Conservation (phyloP, 129 eudicot genomes). For the Deinandra increscens region DNA sequence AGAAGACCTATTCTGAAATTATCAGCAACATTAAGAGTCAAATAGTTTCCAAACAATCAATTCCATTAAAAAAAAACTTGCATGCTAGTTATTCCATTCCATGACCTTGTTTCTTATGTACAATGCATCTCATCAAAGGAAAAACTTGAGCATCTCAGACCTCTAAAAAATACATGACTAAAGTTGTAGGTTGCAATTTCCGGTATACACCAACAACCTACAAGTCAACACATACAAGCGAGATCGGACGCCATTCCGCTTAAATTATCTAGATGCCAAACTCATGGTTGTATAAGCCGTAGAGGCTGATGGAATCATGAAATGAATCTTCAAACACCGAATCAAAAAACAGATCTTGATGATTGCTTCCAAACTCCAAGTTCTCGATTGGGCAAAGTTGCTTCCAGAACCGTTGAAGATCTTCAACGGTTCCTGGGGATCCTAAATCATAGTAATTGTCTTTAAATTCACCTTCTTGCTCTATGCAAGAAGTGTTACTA, state of each 20-base stretch:
- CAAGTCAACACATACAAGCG: background rate
- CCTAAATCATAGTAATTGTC: constrained; percentile 2
- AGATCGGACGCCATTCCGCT: constrained; percentile 7
- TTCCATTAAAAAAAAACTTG: too few species aligned
- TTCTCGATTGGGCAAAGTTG: constrained; percentile 28
- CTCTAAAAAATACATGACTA: background rate
- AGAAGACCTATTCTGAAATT: too few species aligned
- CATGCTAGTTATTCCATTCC: too few species aligned
- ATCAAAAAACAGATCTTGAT: background rate
- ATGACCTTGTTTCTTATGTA: background rate
- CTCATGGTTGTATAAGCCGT: constrained; percentile 1
- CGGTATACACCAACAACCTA: background rate
- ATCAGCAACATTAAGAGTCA: too few species aligned
- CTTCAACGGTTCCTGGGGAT: constrained; percentile 18
- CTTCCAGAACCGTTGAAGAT: constrained; percentile 29
- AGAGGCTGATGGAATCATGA: constrained; percentile 9
- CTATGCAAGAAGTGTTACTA: background rate
- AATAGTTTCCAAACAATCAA: too few species aligned
- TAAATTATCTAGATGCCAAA: constrained; percentile 14
- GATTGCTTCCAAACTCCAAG: constrained; percentile 7
- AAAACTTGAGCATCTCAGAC: constrained; percentile 8
- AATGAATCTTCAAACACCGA: constrained; percentile 19
- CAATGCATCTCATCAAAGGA: background rate
- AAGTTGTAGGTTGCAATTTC: background rate
- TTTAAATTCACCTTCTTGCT: constrained; percentile 5